Evolutionary conservation across 2,329 filamentous ascomycete genomes (phyloP).

Genomic region (Sclerotinia glacialis): DNA sequence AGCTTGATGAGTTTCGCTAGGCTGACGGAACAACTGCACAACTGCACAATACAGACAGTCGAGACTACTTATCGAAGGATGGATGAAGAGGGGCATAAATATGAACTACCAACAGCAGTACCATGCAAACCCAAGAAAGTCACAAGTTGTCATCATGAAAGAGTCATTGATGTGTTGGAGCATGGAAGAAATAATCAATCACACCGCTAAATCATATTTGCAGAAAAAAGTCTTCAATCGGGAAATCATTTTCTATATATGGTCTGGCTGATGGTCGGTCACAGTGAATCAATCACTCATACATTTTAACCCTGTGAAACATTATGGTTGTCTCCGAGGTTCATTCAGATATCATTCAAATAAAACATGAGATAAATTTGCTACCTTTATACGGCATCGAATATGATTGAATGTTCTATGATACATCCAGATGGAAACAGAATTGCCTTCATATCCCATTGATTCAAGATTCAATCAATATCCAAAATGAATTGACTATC

Average conservation of each 20-base stretch:
- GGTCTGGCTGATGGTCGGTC: not conserved
- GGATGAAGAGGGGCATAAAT: not conserved
- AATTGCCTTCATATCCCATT: not conserved
- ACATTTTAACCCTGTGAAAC: not conserved
- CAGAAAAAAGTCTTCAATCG: not conserved
- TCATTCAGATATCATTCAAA: not conserved
- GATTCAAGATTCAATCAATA: not conserved
- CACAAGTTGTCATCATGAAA: slow-evolving; percentile 6
- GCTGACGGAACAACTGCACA: slow-evolving; percentile 15
- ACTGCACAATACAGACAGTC: not conserved
- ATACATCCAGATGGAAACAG: not conserved
- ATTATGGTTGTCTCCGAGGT: not conserved
- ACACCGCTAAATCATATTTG: slow-evolving; percentile 15
- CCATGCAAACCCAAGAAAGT: slow-evolving; percentile 10
- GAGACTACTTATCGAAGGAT: not conserved
- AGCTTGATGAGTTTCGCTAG: slow-evolving; percentile 8
- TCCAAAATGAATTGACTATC: not conserved
- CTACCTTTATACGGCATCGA: not conserved
- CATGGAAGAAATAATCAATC: not conserved
- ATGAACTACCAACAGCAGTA: not conserved
- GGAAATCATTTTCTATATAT: not conserved
- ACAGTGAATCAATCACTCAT: slow-evolving; percentile 2
- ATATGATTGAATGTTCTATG: not conserved
- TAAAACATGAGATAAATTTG: not conserved
- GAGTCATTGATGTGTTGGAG: slow-evolving; percentile 15